A percentile compares a stretch with the other conserved stretches of the same genome.
These are phyloP conservation scores for Barnettozyma californica DNA, from an alignment of 805 yeast genomes.

Conservation along the genomic window DNA sequence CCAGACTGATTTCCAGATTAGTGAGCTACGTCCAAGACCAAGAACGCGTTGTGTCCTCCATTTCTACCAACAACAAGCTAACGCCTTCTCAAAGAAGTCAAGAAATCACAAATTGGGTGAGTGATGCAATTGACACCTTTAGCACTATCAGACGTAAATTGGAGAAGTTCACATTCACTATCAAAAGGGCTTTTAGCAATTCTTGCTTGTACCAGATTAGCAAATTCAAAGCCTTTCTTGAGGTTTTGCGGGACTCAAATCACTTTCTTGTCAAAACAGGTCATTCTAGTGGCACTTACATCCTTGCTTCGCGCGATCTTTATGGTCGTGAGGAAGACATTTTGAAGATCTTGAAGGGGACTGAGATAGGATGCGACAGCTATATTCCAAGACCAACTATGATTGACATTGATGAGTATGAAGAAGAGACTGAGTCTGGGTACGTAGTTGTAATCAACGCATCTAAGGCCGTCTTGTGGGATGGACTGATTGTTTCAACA, in stretches of 20 bases:
- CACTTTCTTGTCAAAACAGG: constrained; percentile 79
- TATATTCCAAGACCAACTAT: constrained; percentile 23
- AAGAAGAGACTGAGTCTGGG: constrained; percentile 36
- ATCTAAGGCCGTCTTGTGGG: constrained; percentile 85
- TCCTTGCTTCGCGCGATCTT: constrained; percentile 60
- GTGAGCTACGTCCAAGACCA: constrained; percentile 69
- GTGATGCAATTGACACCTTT: constrained; percentile 60
- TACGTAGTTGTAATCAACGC: constrained; percentile 74
- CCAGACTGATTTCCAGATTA: constrained; percentile 63
- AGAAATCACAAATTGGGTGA: constrained; percentile 36
- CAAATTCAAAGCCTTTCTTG: constrained; percentile 47
- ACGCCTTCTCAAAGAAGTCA: constrained; percentile 21
- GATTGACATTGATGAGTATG: constrained; percentile 20
- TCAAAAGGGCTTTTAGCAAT: constrained; percentile 70
- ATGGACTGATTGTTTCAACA: constrained; percentile 65
- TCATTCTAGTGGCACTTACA: constrained; percentile 66
- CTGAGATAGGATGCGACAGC: constrained; percentile 48
- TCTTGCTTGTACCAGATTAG: constrained; percentile 56
- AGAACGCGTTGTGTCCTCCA: constrained; percentile 52
- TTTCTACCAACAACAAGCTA: constrained; percentile 17
- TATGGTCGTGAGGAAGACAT: constrained; percentile 38
- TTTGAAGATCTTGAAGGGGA: constrained; percentile 37
- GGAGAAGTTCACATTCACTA: constrained; percentile 64
- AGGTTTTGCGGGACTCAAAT: constrained; percentile 53
- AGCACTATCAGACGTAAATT: constrained; percentile 78